These are phyloP conservation scores for Hyphodiscus sp. DNA, from an alignment of 2,329 filamentous ascomycete genomes.

Conservation along the genomic window DNA sequence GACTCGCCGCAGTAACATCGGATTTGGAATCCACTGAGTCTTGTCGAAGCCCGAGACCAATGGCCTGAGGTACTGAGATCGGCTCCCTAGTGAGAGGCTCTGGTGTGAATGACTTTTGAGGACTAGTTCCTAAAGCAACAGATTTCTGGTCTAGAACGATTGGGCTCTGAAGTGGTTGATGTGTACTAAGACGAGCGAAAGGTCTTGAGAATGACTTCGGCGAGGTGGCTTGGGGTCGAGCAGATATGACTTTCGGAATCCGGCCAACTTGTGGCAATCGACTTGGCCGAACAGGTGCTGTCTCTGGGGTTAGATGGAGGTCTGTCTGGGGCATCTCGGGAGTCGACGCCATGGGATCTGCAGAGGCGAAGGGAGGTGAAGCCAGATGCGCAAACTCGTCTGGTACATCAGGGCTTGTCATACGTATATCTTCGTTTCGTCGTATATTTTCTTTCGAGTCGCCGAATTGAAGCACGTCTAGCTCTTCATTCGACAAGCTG, in stretches of 20 bases:
- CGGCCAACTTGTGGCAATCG: conserved; percentile 75
- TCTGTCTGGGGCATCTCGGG: conserved; percentile 20
- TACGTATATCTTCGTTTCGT: conserved; percentile 18
- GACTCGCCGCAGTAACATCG: conserved; percentile 14
- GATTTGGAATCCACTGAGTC: conserved; percentile 18
- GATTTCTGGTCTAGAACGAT: conserved; percentile 33
- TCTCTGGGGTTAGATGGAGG: conserved; percentile 17
- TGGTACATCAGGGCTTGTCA: conserved; percentile 1
- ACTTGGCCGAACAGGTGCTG: conserved; percentile 38
- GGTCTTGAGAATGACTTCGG: conserved; percentile 81
- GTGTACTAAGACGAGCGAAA: conserved; percentile 54
- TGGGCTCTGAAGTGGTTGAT: conserved; percentile 30
- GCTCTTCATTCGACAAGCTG: conserved; percentile 24
- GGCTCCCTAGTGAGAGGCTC: conserved; percentile 7
- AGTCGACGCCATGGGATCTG: conserved; percentile 17
- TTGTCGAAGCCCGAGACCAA: conserved; percentile 7
- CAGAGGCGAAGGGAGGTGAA: conserved; percentile 15
- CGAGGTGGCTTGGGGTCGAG: conserved; percentile 58
- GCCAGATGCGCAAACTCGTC: not conserved
- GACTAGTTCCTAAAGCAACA: conserved; percentile 43
- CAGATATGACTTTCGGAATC: conserved; percentile 77
- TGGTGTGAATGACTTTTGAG: conserved; percentile 20
- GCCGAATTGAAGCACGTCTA: conserved; percentile 27
- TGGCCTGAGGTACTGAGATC: not conserved
- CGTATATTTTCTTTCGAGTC: conserved; percentile 22